Evolutionary conservation across 345 rosid genomes (phyloP).

Genomic region (Bruguiera gymnorhiza): DNA sequence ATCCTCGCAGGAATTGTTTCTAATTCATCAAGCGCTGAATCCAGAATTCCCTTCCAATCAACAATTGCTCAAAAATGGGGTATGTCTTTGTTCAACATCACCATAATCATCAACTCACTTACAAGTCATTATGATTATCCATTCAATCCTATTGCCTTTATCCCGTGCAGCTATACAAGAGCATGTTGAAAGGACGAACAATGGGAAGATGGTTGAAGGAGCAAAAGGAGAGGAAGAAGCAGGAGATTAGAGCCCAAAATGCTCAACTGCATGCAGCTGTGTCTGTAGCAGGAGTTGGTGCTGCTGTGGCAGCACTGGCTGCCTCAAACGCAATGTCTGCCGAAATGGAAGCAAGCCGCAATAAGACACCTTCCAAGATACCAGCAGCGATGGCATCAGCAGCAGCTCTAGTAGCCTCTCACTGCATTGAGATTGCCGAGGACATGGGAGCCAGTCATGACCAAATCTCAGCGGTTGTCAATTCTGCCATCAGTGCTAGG

Average conservation of each 20-base stretch:
- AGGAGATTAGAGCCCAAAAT: slow-evolving; percentile 70
- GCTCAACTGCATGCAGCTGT: slow-evolving; percentile 89
- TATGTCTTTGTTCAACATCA: slow-evolving; percentile 21
- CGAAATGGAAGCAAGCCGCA: slow-evolving; percentile 28
- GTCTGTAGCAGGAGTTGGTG: slow-evolving; percentile 93
- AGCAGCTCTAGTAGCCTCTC: slow-evolving; percentile 83
- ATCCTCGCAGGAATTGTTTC: slow-evolving; percentile 46
- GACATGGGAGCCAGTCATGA: slow-evolving; percentile 87
- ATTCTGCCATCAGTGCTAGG: slow-evolving; percentile 75
- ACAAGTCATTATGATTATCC: neutral
- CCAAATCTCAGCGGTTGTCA: slow-evolving; percentile 61
- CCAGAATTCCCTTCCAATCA: slow-evolving; percentile 55
- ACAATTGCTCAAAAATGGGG: slow-evolving; percentile 59
- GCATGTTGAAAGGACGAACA: slow-evolving; percentile 64
- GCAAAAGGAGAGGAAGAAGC: slow-evolving; percentile 89
- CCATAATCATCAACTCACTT: neutral
- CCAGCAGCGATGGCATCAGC: slow-evolving; percentile 76
- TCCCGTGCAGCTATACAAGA: slow-evolving; percentile 60
- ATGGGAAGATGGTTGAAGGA: slow-evolving; percentile 89
- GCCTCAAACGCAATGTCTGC: slow-evolving; percentile 51
- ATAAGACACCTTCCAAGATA: slow-evolving; percentile 35
- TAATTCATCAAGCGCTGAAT: slow-evolving; percentile 61
- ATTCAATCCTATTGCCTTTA: neutral
- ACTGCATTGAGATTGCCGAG: slow-evolving; percentile 90
- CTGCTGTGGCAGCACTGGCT: slow-evolving; percentile 75